Base-by-base conservation (phyloP, 768 basidiomycete genomes). In the Agaricus blazei region DNA sequence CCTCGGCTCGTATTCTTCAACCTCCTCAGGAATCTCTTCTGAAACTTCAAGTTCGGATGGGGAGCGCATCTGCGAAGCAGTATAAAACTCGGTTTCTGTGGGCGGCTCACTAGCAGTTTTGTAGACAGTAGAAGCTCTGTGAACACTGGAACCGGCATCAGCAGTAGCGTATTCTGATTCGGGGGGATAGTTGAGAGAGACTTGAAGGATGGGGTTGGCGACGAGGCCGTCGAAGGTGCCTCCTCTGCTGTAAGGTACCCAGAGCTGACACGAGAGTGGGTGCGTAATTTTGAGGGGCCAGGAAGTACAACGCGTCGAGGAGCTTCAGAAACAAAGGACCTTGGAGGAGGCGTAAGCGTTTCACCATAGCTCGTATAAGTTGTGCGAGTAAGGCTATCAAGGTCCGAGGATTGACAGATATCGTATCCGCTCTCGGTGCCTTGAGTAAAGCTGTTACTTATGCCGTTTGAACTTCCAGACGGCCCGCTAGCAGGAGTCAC, bases 361-460 rank as follows among this genome's bases (percentile, higher is more conserved):
- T 64, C 67, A 19, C 64, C 61, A 9, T 63, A 63, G 26, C 63
- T 68, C 19, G 63, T 64, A 27, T 48, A 59, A 19, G 59, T 63
- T 40, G 64, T 60, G 4, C 70, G 72, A 3, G 67, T 68, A 9
- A 68, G 64, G 46, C 65, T 65, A n/a, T 74, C 76, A 26, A 80
- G 63, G 59, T 81, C 80, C 6, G 80, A 81, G 8, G 80, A 80
- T 1, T 67, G 69, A 59, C 80, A 82, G 14, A 82, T 65, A 59
- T 82, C 78, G 59, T 80, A 81, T 12, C 79, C 79, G 23, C 76
- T 79, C 62, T 80, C 76, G 60, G 73, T 74, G 14, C 74, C 75
- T 15, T 68, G 72, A 14, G 71, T 75, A 15, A 70, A 62, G 24
- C 53, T 60, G 34, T 58, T 61, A 38, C 58, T 56, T 15, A 58